A percentile compares a stretch with the other conserved stretches of the same genome.
These are phyloP conservation scores for Phaseolus coccineus DNA, from an alignment of 331 rosid species.

Conservation along the genomic window DNA sequence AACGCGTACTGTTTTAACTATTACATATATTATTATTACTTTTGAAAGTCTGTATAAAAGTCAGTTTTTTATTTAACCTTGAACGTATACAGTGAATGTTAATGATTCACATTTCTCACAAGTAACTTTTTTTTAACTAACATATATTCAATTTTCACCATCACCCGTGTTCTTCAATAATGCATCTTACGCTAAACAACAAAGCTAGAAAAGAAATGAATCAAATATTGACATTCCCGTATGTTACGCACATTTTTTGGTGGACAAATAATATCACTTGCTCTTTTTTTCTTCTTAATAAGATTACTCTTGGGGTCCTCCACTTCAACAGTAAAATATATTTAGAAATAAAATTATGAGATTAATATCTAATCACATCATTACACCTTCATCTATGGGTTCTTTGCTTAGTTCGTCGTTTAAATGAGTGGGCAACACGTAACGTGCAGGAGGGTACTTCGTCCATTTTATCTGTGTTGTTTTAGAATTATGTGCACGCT, in stretches of 20 bases:
- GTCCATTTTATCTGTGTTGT: background rate
- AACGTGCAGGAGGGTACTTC: background rate
- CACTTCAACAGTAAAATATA: background rate
- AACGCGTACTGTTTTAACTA: too few species aligned
- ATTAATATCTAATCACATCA: background rate
- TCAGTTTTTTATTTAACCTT: too few species aligned
- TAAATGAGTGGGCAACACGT: background rate
- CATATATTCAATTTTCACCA: background rate
- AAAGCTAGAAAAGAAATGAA: background rate
- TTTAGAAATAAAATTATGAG: background rate
- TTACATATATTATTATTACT: too few species aligned
- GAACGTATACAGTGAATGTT: too few species aligned
- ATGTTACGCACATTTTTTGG: background rate
- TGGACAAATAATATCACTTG: background rate
- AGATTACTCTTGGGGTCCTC: background rate
- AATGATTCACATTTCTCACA: too few species aligned
- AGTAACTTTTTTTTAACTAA: background rate
- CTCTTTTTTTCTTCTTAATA: background rate
- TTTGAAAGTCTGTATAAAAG: too few species aligned
- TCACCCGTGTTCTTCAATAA: background rate
- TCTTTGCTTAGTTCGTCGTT: background rate
- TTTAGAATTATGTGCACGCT: background rate
- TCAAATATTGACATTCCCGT: background rate
- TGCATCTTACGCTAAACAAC: background rate
- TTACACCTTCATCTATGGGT: background rate